These are phyloP conservation scores for Ophiostoma sp. DNA, from an alignment of 2,329 filamentous ascomycete species.

Conservation along the genomic window DNA sequence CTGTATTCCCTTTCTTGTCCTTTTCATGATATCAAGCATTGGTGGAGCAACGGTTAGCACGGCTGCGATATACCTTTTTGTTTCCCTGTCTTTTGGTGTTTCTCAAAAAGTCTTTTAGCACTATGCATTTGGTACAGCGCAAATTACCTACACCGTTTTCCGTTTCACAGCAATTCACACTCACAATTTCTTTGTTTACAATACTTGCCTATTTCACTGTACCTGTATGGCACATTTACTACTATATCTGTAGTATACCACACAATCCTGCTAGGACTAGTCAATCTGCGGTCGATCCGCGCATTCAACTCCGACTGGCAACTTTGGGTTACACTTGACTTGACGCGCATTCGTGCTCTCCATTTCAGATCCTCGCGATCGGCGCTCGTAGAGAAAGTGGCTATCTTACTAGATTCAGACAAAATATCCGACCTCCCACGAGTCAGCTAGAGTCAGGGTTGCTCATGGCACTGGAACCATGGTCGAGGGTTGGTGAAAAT, in stretches of 20 bases:
- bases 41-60: neutral
- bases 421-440: neutral
- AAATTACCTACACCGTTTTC: constrained; percentile 1
- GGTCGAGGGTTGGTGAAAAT: neutral
- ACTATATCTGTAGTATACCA: neutral
- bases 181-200: neutral
- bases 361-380: neutral
- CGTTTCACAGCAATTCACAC: neutral
- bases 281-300: neutral
- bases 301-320: neutral
- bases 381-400: neutral
- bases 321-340: neutral
- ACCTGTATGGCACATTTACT: neutral
- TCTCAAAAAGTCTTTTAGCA: neutral
- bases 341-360: neutral
- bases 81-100: neutral
- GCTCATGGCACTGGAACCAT: too few species aligned
- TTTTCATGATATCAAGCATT: constrained; percentile 3
- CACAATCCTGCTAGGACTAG: neutral
- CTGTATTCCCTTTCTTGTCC: neutral
- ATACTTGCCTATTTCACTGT: neutral
- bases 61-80: constrained; percentile 14
- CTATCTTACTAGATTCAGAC: neutral
- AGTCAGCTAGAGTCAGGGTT: neutral
- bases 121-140: neutral